Evolutionary conservation across 257 asterid species (phyloP), one percentile per base, ranked within the genome.

Genomic region (Jacaranda mimosifolia): DNA sequence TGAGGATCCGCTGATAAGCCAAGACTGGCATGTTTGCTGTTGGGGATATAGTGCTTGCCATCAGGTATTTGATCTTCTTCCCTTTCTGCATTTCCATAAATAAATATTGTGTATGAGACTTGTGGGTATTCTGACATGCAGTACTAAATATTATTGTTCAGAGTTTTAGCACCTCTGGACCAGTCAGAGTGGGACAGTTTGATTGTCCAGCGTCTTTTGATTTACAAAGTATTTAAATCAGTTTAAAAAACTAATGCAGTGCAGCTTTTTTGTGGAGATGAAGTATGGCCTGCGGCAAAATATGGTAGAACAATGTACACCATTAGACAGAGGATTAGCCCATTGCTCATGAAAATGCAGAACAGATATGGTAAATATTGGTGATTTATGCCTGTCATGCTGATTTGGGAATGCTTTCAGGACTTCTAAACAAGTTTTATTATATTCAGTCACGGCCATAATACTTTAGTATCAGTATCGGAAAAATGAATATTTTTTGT

Each of bases 281-380:
- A 90, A 74, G 88, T 88, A 80, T 90, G 96, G 96, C 93, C 90
- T 35, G 91, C 96, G 45, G 96, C 93, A 72, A 93, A 90, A 85
- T 90, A 90, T 60, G 96, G 96, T 45, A 79, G 96, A 85, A 90
- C 96, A 75, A 90, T 90, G 96, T 90, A 90, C 18, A 86, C 92
- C 79, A 90, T 90, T 58, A 83, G 91, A 43, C 91, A 86, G 65
- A 83, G 96, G 79, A 70, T 90, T 36, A 93, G 93, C n/a, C 96
- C 96, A 1, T 84, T 90, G 56, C 82, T 86, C 60, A 90, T 88
- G 88, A 90, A 68, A 84, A 82, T 90, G 96, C 85, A 83, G 86
- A 90, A 83, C 79, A 86, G 90, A 90, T 74, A 83, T 70, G 96
- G 96, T 90, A 32, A 68, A 71, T 78, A 73, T 67, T 17, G 1